Evolutionary conservation across 2,329 filamentous ascomycete genomes (phyloP).

Genomic region (Apiospora malaysiana): DNA sequence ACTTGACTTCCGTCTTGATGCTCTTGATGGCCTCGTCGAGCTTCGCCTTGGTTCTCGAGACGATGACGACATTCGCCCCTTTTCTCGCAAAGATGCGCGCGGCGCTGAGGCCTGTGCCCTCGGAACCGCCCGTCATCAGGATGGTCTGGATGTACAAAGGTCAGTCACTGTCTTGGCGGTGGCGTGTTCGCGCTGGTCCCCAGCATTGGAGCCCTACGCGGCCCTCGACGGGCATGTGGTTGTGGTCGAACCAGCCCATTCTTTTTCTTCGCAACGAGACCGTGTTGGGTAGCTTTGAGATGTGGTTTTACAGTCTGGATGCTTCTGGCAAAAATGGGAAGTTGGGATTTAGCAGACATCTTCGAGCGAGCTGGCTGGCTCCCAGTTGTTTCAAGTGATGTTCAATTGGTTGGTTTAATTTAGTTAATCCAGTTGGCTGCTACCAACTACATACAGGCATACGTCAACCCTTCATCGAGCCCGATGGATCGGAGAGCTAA

Average conservation of each 20-base stretch:
- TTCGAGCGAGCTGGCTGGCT: neutral
- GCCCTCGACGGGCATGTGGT: slow-evolving; percentile 82
- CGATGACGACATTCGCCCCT: slow-evolving; percentile 86
- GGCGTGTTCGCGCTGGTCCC: slow-evolving; percentile 65
- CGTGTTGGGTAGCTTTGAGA: neutral
- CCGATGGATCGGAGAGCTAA: too few species aligned
- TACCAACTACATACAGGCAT: too few species aligned
- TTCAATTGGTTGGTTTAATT: too few species aligned
- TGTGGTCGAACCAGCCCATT: slow-evolving; percentile 62
- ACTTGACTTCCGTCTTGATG: slow-evolving; percentile 59
- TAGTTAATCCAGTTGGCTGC: neutral
- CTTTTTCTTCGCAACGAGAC: neutral
- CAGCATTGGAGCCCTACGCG: slow-evolving; percentile 59
- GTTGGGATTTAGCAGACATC: neutral
- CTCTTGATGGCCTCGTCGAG: slow-evolving; percentile 71
- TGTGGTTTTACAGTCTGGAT: neutral
- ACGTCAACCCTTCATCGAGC: too few species aligned
- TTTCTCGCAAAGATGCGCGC: slow-evolving; percentile 78
- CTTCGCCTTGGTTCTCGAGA: slow-evolving; percentile 68
- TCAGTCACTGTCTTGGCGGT: slow-evolving; percentile 47
- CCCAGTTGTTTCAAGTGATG: neutral
- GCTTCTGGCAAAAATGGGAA: neutral
- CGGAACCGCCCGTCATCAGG: slow-evolving; percentile 83
- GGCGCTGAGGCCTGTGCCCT: slow-evolving; percentile 85
- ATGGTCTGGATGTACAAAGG: slow-evolving; percentile 21